Conservation (phyloP, 805 yeast species). For the Priceomyces castillae region DNA sequence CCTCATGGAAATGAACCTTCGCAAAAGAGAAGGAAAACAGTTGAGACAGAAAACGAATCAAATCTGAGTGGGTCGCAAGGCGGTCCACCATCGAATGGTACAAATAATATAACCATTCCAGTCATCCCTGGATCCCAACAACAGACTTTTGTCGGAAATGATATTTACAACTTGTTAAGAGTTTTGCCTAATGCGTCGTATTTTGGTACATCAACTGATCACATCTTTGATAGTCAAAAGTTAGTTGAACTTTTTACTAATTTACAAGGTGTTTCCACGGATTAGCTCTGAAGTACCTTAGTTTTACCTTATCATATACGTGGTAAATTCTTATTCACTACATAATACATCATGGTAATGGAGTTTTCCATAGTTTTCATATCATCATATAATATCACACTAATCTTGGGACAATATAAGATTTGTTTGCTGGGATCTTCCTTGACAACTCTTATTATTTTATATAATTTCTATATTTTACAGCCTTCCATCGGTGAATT, state of each 20-base stretch:
- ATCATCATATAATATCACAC: too few relatives aligned
- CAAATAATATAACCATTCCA: slow-evolving; percentile 1
- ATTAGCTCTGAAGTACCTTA: background rate
- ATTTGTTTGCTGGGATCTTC: too few relatives aligned
- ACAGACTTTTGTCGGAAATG: slow-evolving; percentile 32
- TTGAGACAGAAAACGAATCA: slow-evolving; percentile 2
- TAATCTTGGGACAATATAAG: too few relatives aligned
- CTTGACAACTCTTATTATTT: too few relatives aligned
- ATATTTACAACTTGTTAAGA: slow-evolving; percentile 45
- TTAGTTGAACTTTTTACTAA: slow-evolving; percentile 43
- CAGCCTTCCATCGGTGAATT: too few relatives aligned
- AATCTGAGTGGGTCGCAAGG: slow-evolving; percentile 7
- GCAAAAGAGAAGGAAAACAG: slow-evolving; percentile 12
- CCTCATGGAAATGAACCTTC: slow-evolving; percentile 7
- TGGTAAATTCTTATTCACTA: too few relatives aligned
- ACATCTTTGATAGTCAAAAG: slow-evolving; percentile 53
- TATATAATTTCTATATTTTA: too few relatives aligned
- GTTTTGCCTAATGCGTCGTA: slow-evolving; percentile 60
- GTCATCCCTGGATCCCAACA: slow-evolving; percentile 5
- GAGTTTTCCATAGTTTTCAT: too few relatives aligned
- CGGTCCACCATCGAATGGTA: background rate
- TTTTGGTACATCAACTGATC: slow-evolving; percentile 46
- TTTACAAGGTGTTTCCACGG: slow-evolving; percentile 22
- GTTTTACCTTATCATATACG: background rate
- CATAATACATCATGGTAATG: too few relatives aligned